phyloP scores from a whole-genome alignment of 2,329 filamentous ascomycete genomes.

The Cladophialophora bantiana region DNA sequence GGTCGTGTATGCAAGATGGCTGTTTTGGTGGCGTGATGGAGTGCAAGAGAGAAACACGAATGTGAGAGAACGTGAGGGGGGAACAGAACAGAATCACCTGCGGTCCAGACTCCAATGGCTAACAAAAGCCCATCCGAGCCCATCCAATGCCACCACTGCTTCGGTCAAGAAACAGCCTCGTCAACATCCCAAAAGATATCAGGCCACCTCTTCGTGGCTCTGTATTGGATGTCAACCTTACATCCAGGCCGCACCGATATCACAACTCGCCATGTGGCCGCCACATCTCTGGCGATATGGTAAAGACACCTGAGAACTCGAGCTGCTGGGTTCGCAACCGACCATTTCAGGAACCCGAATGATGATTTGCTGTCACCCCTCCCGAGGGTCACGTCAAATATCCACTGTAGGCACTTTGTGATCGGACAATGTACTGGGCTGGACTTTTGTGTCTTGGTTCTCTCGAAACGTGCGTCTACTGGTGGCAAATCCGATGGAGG shows the following conservation, averaged over 20 bases:
- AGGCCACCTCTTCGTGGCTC: not conserved
- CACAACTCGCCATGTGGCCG: slow-evolving; percentile 18
- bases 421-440: not conserved
- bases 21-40: slow-evolving; percentile 1
- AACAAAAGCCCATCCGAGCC: not conserved
- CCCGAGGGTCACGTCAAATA: not conserved
- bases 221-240: slow-evolving; percentile 3
- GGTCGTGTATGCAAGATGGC: not conserved
- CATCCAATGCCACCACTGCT: not conserved
- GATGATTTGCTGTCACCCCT: not conserved
- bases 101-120: slow-evolving; percentile 5
- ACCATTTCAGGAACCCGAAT: not conserved
- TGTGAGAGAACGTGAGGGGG: not conserved
- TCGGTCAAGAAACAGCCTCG: slow-evolving; percentile 12
- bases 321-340: not conserved
- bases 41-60: slow-evolving; percentile 2
- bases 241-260: slow-evolving; percentile 8
- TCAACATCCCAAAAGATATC: not conserved
- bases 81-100: not conserved
- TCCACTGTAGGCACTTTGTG: not conserved
- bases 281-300: slow-evolving; percentile 8
- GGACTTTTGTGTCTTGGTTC: not conserved
- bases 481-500: not conserved
- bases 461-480: not conserved
- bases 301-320: not conserved